These are phyloP conservation scores for Erysimum pusillum DNA, from an alignment of 441 rosid genomes.

Conservation along the genomic window DNA sequence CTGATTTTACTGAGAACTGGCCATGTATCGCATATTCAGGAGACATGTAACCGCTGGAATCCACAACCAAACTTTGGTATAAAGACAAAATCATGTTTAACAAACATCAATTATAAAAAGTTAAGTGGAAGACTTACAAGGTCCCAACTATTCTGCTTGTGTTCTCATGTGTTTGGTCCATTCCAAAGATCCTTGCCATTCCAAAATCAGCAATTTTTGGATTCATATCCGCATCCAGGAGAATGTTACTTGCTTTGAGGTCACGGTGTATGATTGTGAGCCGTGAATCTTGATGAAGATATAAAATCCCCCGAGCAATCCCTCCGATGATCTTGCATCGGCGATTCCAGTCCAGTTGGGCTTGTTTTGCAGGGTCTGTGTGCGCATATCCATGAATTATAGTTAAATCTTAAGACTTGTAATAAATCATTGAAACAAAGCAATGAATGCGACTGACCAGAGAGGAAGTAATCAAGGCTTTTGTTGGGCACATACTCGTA, in stretches of 20 bases:
- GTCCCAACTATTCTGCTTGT: neutral
- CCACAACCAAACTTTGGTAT: neutral
- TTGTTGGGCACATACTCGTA: no score
- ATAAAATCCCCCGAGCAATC: neutral
- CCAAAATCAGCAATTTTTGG: neutral
- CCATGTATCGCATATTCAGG: conserved; percentile 1
- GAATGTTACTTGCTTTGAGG: neutral
- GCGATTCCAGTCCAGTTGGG: no score
- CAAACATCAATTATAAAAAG: neutral
- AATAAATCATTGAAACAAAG: neutral
- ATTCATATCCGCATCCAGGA: neutral
- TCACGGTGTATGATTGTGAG: neutral
- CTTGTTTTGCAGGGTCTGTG: no score
- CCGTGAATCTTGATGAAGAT: neutral
- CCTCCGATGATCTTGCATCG: no score
- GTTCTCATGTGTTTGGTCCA: neutral
- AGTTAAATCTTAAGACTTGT: no score
- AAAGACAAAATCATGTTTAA: neutral
- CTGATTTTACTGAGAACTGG: neutral
- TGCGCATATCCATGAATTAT: no score
- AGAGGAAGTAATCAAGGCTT: no score
- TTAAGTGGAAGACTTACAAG: neutral
- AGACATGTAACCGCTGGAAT: neutral
- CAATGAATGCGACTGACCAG: no score
- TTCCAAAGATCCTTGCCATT: neutral